These are phyloP conservation scores for Geranium brycei DNA, from an alignment of 345 rosid genomes.

Conservation along the genomic window DNA sequence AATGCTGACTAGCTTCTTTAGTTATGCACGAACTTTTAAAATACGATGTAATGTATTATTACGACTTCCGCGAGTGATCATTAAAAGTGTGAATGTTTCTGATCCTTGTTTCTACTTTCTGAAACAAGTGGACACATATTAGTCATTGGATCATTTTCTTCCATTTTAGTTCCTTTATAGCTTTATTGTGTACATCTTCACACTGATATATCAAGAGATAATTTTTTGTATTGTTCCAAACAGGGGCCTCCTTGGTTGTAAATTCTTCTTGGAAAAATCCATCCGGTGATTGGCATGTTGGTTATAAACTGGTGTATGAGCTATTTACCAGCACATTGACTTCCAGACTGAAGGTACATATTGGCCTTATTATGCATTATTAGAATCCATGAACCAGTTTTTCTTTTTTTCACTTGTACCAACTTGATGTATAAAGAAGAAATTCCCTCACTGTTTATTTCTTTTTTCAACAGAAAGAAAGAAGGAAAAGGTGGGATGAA, in stretches of 20 bases:
- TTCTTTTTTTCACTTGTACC: neutral
- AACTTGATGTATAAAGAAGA: neutral
- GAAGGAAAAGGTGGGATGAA: slow-evolving; percentile 83
- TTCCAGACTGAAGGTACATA: slow-evolving; percentile 65
- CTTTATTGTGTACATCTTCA: slow-evolving; percentile 6
- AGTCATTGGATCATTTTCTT: too few species aligned
- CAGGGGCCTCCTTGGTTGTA: slow-evolving; percentile 60
- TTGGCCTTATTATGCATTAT: slow-evolving; percentile 4
- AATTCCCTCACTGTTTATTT: slow-evolving; percentile 3
- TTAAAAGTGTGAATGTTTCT: neutral
- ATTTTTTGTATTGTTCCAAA: slow-evolving; percentile 1
- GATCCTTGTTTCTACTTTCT: neutral
- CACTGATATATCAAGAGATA: neutral
- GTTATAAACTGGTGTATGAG: slow-evolving; percentile 70
- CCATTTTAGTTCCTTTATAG: neutral
- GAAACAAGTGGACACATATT: neutral
- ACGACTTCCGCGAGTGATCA: too few species aligned
- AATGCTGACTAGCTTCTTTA: neutral
- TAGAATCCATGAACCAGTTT: neutral
- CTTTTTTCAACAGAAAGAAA: slow-evolving; percentile 43
- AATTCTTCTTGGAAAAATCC: slow-evolving; percentile 90
- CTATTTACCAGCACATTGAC: slow-evolving; percentile 57
- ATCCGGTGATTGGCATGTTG: slow-evolving; percentile 88
- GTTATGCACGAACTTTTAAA: neutral
- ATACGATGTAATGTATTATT: neutral